Evolutionary conservation across 345 rosid genomes (phyloP).

Genomic region (Arabidopsis suecica): DNA sequence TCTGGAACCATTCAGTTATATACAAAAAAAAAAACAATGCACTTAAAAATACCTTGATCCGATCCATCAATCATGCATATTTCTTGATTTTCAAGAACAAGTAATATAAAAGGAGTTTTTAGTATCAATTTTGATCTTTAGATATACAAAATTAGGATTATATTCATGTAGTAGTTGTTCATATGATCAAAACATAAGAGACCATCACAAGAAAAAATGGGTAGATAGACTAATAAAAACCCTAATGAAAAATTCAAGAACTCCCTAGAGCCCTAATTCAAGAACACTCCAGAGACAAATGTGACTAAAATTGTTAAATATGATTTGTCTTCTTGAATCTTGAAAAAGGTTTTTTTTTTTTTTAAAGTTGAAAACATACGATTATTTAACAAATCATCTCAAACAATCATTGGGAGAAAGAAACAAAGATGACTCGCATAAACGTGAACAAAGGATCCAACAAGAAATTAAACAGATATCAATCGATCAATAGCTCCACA

Average conservation of each 20-base stretch:
- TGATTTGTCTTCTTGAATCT: conserved; percentile 14
- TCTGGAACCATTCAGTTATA: neutral
- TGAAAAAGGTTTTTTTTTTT: too few relatives aligned
- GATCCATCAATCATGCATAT: neutral
- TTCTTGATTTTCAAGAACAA: conserved; percentile 4
- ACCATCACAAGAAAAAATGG: neutral
- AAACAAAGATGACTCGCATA: conserved; percentile 32
- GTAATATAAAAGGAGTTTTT: neutral
- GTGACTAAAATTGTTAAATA: neutral
- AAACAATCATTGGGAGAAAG: conserved; percentile 27
- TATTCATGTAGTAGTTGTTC: conserved; percentile 1
- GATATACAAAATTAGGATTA: neutral
- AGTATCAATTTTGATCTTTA: neutral
- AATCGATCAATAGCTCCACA: conserved; percentile 68
- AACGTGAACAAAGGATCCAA: neutral
- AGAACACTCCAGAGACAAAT: conserved; percentile 11
- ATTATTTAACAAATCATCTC: conserved; percentile 35
- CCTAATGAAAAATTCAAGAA: conserved; percentile 34
- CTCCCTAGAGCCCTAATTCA: conserved; percentile 28
- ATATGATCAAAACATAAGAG: neutral
- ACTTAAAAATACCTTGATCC: neutral
- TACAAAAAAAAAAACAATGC: neutral
- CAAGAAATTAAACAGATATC: neutral
- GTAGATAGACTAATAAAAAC: neutral
- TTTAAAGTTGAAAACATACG: conserved; percentile 6